A percentile compares a stretch with the other conserved stretches of the same genome.
Conservation (phyloP, 768 basidiomycete genomes). For the Boletus patriciae region DNA sequence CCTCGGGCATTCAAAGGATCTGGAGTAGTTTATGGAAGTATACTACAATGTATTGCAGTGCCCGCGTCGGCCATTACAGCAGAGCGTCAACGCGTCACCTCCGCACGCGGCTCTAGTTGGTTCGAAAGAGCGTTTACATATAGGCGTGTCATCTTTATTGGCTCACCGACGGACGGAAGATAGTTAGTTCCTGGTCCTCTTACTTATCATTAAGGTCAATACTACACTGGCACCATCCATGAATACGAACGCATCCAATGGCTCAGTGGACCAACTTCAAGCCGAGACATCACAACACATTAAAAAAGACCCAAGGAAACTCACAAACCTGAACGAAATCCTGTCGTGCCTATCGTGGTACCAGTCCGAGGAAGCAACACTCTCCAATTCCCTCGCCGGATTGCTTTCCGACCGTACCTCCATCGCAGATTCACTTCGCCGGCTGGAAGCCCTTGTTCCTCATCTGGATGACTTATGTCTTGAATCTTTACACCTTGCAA, state of each 20-base stretch:
- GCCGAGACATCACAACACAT: conserved; percentile 3
- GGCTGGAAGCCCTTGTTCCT: conserved; percentile 60
- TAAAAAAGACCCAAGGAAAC: conserved; percentile 33
- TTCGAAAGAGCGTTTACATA: too few relatives aligned
- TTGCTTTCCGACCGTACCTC: conserved; percentile 70
- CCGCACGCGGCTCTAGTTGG: too few relatives aligned
- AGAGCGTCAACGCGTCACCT: too few relatives aligned
- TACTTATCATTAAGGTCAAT: too few relatives aligned
- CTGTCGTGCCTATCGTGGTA: conserved; percentile 71
- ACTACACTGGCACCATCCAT: conserved; percentile 3
- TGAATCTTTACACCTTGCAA: conserved; percentile 55
- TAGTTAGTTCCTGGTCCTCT: too few relatives aligned
- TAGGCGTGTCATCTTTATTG: too few relatives aligned
- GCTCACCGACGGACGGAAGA: too few relatives aligned
- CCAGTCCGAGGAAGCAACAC: conserved; percentile 73
- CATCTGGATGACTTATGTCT: conserved; percentile 59
- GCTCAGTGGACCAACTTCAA: conserved; percentile 8
- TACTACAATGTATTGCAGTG: too few relatives aligned
- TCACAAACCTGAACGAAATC: conserved; percentile 68
- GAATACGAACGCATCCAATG: conserved; percentile 10
- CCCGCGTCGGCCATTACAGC: too few relatives aligned
- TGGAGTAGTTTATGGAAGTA: neutral
- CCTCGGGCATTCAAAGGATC: conserved; percentile 29
- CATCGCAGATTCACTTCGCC: conserved; percentile 58
- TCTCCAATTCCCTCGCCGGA: conserved; percentile 70